Evolutionary conservation across 352 stramenopile genomes (phyloP).

Genomic region (Thalassiosira delicatula): DNA sequence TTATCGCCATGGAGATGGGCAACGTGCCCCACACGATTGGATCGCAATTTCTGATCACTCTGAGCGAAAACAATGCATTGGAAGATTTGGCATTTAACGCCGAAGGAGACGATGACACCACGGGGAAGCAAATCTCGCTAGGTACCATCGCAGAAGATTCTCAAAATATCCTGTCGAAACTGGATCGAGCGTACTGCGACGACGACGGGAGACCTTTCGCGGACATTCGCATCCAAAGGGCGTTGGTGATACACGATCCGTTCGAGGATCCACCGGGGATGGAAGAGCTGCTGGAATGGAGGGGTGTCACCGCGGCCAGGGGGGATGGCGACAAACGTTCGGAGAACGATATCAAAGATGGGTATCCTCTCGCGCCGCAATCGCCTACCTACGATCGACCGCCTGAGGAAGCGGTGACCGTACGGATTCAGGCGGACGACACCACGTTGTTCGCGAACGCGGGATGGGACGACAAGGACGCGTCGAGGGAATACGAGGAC

Average conservation of each 20-base stretch:
- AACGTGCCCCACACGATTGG: constrained; percentile 85
- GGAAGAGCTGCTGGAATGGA: constrained; percentile 62
- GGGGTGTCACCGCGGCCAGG: constrained; percentile 30
- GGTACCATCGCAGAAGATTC: constrained; percentile 83
- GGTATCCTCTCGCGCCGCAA: constrained; percentile 78
- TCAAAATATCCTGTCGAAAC: constrained; percentile 92
- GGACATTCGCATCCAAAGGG: constrained; percentile 96
- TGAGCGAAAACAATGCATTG: constrained; percentile 69
- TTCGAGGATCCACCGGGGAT: constrained; percentile 85
- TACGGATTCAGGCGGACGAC: constrained; percentile 90
- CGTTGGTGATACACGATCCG: constrained; percentile 88
- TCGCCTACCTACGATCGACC: constrained; percentile 90
- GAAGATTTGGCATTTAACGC: constrained; percentile 83
- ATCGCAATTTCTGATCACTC: constrained; percentile 97
- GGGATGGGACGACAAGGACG: constrained; percentile 48
- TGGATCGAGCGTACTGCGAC: constrained; percentile 95
- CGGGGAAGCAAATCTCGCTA: too few species aligned
- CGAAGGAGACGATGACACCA: constrained; percentile 36
- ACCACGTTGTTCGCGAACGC: constrained; percentile 71
- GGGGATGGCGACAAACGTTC: not conserved
- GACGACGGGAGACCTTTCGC: constrained; percentile 92
- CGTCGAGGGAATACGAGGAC: constrained; percentile 70
- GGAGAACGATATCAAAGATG: constrained; percentile 61
- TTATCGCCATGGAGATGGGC: constrained; percentile 77
- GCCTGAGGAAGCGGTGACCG: constrained; percentile 89